Percentiles rank a stretch among this genome's conserved stretches.
phyloP scores from a whole-genome alignment of 163 green algal genomes.

The Volvox carteri region DNA sequence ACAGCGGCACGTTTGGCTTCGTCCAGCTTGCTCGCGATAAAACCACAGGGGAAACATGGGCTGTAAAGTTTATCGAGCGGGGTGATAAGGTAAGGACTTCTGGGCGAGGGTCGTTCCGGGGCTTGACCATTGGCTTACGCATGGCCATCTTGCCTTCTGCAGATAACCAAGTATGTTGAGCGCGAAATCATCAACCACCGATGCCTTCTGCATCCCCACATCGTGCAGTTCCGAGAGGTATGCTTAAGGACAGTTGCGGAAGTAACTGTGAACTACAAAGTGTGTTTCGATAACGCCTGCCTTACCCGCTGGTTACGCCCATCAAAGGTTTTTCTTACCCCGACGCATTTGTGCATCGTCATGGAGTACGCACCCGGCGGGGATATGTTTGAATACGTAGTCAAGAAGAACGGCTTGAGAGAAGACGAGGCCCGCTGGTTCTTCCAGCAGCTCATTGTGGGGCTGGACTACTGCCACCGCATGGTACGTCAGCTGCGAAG shows the following conservation, averaged over 20 bases:
- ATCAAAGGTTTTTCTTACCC: conserved; percentile 89
- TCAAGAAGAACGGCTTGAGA: conserved; percentile 83
- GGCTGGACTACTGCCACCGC: conserved; percentile 93
- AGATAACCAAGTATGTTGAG: conserved; percentile 94
- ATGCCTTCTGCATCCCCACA: conserved; percentile 92
- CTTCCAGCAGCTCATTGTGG: conserved; percentile 96
- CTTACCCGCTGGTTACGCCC: conserved; percentile 74
- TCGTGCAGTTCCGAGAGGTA: conserved; percentile 76
- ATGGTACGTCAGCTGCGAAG: conserved; percentile 63
- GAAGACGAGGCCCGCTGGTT: conserved; percentile 96
- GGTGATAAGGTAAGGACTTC: conserved; percentile 77
- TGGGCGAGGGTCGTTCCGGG: not conserved
- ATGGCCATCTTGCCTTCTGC: not conserved
- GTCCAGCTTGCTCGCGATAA: conserved; percentile 88
- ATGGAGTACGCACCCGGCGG: conserved; percentile 95
- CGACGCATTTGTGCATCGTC: conserved; percentile 87
- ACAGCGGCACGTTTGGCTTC: conserved; percentile 94
- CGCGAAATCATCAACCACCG: conserved; percentile 94
- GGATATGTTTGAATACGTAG: conserved; percentile 97
- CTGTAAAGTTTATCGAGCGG: conserved; percentile 96
- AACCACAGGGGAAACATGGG: conserved; percentile 84
- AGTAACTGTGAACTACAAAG: not conserved
- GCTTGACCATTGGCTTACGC: not conserved
- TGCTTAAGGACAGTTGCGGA: not conserved
- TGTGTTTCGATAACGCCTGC: conserved; percentile 15